Base-by-base conservation (phyloP, 805 yeast genomes). In the Zygotorulaspora florentina region DNA sequence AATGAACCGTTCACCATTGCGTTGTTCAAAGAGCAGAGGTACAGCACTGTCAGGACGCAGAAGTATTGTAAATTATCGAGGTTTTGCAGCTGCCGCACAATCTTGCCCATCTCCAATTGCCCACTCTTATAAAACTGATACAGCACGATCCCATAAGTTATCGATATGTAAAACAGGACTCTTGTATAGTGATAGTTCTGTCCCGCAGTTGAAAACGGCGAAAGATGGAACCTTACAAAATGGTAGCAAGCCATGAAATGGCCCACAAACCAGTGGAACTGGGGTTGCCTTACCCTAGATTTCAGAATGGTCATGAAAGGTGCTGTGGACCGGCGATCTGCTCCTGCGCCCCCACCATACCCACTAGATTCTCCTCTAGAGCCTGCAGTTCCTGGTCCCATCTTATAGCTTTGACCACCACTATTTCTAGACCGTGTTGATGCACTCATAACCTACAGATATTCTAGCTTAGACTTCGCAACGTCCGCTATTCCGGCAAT, bases 261-360 rank as follows among this genome's bases (percentile, higher is more conserved):
- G 13, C 85, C 83, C 23, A 80, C 43, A 53, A 76, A 83, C 90
- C 90, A 83, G 55, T 79, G 79, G 58, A 83, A 81, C 59, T 83
- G 87, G 8, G 80, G 79, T 9, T 81, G 75, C 52, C 65, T 58
- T 20, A 60, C 47, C 33, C 62, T 50, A 16, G 61, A 53, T 40
- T 46, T 49, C 13, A 61, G 33, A 12, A 61, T 46, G 12, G 53
- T 52, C 34, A 42, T 40, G 38, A 61, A 52, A 2, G 62, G 59
- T 9, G 57, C 55, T 23, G 52, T 42, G 4, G 55, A 50, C 11
- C 55, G 46, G 20, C 43, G 47, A 13, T 16, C 20, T n/a, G 16
- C 43, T 9, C n/a, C 23, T 2, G 30, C 20, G 4, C 7, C 25
- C 25, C 25, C 25, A 20, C 25, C 7, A 7, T 20, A 5, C 25